Evolutionary conservation across 345 rosid genomes (phyloP), one percentile per base, ranked within the genome.

Genomic region (Physaria fendleri): DNA sequence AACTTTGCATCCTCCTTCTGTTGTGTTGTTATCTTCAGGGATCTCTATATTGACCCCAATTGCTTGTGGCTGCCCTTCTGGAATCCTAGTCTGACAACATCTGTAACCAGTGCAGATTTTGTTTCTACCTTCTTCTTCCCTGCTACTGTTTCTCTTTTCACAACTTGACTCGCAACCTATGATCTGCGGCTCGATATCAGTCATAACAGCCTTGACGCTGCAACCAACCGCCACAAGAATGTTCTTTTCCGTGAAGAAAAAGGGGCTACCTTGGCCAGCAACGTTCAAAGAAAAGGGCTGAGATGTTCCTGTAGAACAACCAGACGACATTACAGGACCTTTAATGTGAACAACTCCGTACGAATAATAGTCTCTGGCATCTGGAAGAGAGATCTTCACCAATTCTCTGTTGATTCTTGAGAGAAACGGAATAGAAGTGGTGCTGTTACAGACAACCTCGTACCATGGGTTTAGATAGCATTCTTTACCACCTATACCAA

Each of bases 11-110:
- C 53, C 60, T 71, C 25, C 46, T 56, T 4, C 18, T n/a, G 4
- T 25, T 40, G 45, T 10, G 28, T 33, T 69, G 0, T 2, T n/a
- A 4, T 10, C 57, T 45, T 29, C 1, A 10, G 23, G 18, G 30
- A 5, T 56, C 59, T 64, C 69, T 17, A 71, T 1, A 4, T 1
- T 11, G 0, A 61, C 43, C 2, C 68, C 73, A 10, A 69, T 51
- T 2, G 37, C 63, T 54, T 69, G 68, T 0, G 37, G 45, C 75
- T 45, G 0, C 15, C 61, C 66, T 15, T 39, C 41, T 0, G 82
- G 74, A 43, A 82, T 65, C 4, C 74, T 13, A 4, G 74, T 69
- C 16, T 82, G 77, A 16, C 87, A 82, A 33, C 84, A 82, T 6
- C 77, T 77, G 3, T 71, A 23, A 2, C 81, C 81, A 25, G 38